Base-by-base conservation (phyloP, 352 stramenopile genomes). In the Phytopythium helicoides region DNA sequence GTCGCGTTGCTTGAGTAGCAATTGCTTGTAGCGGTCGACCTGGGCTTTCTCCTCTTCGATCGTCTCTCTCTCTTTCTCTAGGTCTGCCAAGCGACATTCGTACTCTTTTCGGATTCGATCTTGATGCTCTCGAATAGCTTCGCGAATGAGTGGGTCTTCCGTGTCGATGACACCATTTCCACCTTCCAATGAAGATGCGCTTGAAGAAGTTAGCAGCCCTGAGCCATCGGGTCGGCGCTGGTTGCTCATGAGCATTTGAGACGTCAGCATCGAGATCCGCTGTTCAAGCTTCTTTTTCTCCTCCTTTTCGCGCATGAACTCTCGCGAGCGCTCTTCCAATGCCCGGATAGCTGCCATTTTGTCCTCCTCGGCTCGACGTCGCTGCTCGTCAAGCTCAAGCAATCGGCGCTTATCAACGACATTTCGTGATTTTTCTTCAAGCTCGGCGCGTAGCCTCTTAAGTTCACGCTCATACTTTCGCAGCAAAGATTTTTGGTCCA, bases 291-390 rank as follows among this genome's bases (percentile, higher is more conserved):
- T 84, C 46, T 92, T 94, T 66, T 98, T 98, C 64, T 98, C 88
- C 65, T 98, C 90, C 66, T 98, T 98, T 58, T 98, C 92, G 11
- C 82, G 72, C 87, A 97, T 97, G 56, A 98, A 98, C 62, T 98
- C 92, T 2, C 81, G 56, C 5, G 86, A 97, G 10, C 92, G 83
- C 52, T 93, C 80, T 48, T 98, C 92, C 0, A 98, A 60, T 6
- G 91, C 92, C 1, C 90, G 74, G 33, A 98, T 97, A 5, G 92
- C 93, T 8, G 90, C 93, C 87, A 97, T 97, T 52, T 98, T 98
- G 71, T 98, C 93, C 23, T 94, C 88, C 53, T 98, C 93, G 7
- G 93, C 93, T 26, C 91, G 81, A 25, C 86, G 72, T 1, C 93
- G 69, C 49, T 96, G 88, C 48, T 97, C 89, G 26, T 94, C 85